A percentile compares a stretch with the other conserved stretches of the same genome.
Conservation (phyloP, 495 filamentous ascomycete species). For the Penicillium cinerascens region DNA sequence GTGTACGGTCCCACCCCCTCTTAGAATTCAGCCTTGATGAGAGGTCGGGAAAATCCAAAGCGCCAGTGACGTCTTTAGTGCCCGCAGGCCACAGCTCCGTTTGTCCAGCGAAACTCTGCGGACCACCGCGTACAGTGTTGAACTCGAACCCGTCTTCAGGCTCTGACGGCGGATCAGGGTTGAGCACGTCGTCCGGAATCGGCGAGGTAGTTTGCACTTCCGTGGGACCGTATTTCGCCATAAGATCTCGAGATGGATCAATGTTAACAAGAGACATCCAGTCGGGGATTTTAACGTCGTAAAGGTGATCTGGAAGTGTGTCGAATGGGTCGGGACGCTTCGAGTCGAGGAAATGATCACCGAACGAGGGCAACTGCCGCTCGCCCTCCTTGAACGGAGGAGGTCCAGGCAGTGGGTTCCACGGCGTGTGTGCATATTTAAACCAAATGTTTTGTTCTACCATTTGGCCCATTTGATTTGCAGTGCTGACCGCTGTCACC, state of each 20-base stretch:
- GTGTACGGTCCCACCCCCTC: too few relatives aligned
- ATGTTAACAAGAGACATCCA: not conserved
- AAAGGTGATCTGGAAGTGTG: not conserved
- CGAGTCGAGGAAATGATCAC: not conserved
- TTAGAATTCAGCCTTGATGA: not conserved
- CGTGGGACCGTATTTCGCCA: not conserved
- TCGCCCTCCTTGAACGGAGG: not conserved
- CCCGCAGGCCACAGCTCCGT: constrained; percentile 6
- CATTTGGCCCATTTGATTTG: not conserved
- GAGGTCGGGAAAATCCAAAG: constrained; percentile 1
- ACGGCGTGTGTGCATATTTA: not conserved
- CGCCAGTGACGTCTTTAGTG: not conserved
- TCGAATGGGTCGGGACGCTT: constrained; percentile 1
- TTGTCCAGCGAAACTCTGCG: not conserved
- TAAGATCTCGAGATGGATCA: not conserved
- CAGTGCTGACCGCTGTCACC: not conserved
- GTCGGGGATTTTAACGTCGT: not conserved
- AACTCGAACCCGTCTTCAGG: not conserved
- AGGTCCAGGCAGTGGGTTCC: not conserved
- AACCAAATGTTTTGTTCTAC: not conserved
- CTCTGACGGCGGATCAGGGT: not conserved
- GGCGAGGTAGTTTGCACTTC: not conserved
- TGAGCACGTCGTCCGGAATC: not conserved
- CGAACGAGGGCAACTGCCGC: not conserved
- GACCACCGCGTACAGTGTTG: not conserved